phyloP scores from a whole-genome alignment of 129 eudicot genomes.

The Scalesia atractyloides region DNA sequence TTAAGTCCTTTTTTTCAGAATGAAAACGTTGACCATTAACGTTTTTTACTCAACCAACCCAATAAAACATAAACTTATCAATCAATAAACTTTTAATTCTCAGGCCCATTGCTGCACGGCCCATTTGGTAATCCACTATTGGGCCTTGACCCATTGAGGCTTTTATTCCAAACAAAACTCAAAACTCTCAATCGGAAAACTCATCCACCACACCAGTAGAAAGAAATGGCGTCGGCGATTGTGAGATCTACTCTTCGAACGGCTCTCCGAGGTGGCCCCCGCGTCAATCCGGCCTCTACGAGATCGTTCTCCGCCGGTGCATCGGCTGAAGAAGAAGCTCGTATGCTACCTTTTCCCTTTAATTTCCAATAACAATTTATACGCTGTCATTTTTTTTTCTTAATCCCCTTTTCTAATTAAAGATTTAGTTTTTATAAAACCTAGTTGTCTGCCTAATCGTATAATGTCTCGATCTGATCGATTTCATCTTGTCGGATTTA shows the following conservation, averaged over 20 bases:
- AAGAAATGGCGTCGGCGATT: constrained; percentile 76
- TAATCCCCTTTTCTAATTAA: neutral
- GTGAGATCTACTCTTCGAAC: constrained; percentile 67
- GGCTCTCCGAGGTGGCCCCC: constrained; percentile 60
- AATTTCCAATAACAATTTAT: neutral
- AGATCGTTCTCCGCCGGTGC: constrained; percentile 54
- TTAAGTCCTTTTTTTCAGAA: too few relatives aligned
- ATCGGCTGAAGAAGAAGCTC: constrained; percentile 68
- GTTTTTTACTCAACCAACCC: too few relatives aligned
- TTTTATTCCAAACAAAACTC: neutral
- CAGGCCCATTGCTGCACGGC: neutral
- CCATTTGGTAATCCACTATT: neutral
- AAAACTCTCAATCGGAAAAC: constrained; percentile 22
- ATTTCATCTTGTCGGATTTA: constrained; percentile 16
- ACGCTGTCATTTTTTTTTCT: neutral
- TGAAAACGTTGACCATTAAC: too few relatives aligned
- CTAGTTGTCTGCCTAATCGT: neutral
- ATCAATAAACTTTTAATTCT: neutral
- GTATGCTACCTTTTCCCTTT: constrained; percentile 36
- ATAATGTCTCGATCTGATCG: neutral
- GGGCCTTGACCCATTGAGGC: neutral
- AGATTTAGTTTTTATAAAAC: constrained; percentile 2
- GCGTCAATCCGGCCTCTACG: constrained; percentile 41
- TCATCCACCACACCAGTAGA: neutral
- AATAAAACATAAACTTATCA: too few relatives aligned